These are phyloP conservation scores for Trichoderma harzianum DNA, from an alignment of 2,329 filamentous ascomycete species.

Conservation along the genomic window DNA sequence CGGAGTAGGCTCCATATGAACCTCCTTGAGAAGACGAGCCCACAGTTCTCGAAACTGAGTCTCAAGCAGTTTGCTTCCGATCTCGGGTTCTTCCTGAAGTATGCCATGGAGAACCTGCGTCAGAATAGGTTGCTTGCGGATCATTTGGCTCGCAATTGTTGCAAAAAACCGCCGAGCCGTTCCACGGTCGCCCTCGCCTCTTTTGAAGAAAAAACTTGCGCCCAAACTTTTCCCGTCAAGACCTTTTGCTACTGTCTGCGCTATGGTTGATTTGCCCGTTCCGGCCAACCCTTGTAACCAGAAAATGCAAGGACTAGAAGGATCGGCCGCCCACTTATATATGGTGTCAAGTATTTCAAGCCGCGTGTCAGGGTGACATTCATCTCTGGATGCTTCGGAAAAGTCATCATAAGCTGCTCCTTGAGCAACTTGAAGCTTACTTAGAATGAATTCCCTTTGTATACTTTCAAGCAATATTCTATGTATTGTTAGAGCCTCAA, in stretches of 20 bases:
- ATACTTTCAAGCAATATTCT: not conserved
- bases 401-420: not conserved
- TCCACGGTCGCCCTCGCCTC: not conserved
- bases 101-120: not conserved
- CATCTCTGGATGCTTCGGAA: not conserved
- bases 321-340: not conserved
- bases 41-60: not conserved
- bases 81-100: not conserved
- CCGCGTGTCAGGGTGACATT: not conserved
- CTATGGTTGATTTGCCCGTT: not conserved
- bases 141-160: not conserved
- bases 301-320: not conserved
- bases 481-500: not conserved
- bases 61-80: not conserved
- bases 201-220: conserved; percentile 7
- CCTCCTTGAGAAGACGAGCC: not conserved
- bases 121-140: not conserved
- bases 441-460: not conserved
- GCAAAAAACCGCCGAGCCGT: not conserved
- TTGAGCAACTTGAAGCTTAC: not conserved
- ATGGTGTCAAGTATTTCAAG: not conserved
- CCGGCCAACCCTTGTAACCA: not conserved
- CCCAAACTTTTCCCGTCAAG: not conserved
- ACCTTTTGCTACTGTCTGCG: not conserved
- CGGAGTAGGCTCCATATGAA: not conserved